These are phyloP conservation scores for Medicago lupulina DNA, from an alignment of 306 rosid species.

Conservation along the genomic window DNA sequence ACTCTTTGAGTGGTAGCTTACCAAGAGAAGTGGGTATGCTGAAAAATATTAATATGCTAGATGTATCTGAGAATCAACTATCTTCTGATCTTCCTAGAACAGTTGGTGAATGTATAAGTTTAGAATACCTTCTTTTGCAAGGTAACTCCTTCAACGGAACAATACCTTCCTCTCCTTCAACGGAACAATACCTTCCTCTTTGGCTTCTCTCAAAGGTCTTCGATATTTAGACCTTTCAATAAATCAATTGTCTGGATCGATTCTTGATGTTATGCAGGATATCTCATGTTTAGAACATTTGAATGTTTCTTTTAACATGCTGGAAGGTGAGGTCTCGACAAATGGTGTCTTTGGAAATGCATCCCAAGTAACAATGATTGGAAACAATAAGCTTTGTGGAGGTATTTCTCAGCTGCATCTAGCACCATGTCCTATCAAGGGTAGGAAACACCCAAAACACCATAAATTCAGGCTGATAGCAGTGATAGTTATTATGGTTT, in stretches of 20 bases:
- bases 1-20: background rate
- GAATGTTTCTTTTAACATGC: slow-evolving; percentile 11
- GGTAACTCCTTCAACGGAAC: slow-evolving; percentile 44
- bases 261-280: background rate
- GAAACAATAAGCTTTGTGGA: slow-evolving; percentile 41
- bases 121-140: slow-evolving; percentile 25
- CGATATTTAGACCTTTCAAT: slow-evolving; percentile 39
- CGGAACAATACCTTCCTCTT: slow-evolving; percentile 38
- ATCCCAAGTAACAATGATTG: background rate
- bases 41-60: background rate
- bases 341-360: slow-evolving; percentile 1
- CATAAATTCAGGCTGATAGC: background rate
- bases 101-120: background rate
- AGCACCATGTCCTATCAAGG: slow-evolving; percentile 7
- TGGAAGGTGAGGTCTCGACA: background rate
- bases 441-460: background rate
- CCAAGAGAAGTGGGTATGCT: background rate
- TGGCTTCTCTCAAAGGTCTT: slow-evolving; percentile 39
- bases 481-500: background rate
- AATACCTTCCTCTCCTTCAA: slow-evolving; percentile 42
- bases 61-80: background rate
- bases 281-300: background rate
- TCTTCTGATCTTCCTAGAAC: background rate
- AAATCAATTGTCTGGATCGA: slow-evolving; percentile 41
- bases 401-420: slow-evolving; percentile 18